Evolutionary conservation across 1,284 basidiomycete genomes (phyloP).

Genomic region (Pulveroboletus sp.): DNA sequence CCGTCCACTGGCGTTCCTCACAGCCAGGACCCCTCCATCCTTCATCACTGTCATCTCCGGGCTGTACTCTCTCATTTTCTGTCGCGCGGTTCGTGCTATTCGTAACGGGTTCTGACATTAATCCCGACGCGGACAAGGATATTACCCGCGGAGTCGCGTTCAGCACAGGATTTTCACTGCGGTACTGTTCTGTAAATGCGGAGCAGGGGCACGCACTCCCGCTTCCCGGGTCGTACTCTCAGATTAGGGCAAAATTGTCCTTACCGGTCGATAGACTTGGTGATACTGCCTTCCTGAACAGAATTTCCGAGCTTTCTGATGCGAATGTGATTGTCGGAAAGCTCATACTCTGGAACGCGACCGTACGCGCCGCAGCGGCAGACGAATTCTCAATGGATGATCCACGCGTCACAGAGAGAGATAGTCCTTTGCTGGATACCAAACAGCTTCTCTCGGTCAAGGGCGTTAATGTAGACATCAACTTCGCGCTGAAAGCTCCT

Average conservation of each 20-base stretch:
- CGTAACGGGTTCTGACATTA: constrained; percentile 75
- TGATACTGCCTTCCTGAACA: constrained; percentile 55
- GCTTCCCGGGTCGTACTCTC: constrained; percentile 43
- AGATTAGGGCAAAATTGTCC: constrained; percentile 49
- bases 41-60: constrained; percentile 47
- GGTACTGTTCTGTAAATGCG: constrained; percentile 61
- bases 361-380: constrained; percentile 58
- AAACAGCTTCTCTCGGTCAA: constrained; percentile 54
- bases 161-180: constrained; percentile 56
- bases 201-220: constrained; percentile 48
- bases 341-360: constrained; percentile 48
- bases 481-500: constrained; percentile 32
- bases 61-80: constrained; percentile 59
- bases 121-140: constrained; percentile 64
- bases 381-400: constrained; percentile 67
- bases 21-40: constrained; percentile 31
- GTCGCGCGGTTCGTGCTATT: constrained; percentile 68
- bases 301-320: constrained; percentile 35
- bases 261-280: constrained; percentile 65
- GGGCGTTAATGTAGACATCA: constrained; percentile 41
- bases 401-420: constrained; percentile 53
- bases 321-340: constrained; percentile 44
- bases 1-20: constrained; percentile 27
- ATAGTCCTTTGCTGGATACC: constrained; percentile 43
- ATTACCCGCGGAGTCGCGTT: constrained; percentile 75